These are phyloP conservation scores for Fusarium euwallaceae DNA, from an alignment of 2,329 filamentous ascomycete genomes.

Conservation along the genomic window DNA sequence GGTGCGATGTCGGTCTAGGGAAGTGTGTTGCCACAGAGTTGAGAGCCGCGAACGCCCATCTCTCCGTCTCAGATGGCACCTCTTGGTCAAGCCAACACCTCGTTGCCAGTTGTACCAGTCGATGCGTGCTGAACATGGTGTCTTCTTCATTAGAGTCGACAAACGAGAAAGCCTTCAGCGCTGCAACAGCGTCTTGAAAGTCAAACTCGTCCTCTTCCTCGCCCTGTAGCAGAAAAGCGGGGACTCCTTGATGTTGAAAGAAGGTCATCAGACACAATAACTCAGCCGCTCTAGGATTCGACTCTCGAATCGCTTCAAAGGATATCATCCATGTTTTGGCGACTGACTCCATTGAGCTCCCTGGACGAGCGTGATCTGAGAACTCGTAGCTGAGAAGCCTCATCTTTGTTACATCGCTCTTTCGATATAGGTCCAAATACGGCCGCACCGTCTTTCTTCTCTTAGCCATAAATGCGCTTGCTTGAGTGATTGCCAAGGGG, in stretches of 20 bases:
- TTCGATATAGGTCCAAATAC: neutral
- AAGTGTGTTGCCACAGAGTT: neutral
- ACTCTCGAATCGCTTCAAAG: neutral
- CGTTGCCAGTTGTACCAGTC: neutral
- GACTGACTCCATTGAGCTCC: conserved; percentile 1
- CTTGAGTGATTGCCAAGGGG: conserved; percentile 1
- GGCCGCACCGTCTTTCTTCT: neutral
- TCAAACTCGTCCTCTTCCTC: neutral
- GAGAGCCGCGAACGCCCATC: neutral
- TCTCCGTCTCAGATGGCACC: neutral
- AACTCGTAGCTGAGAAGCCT: neutral
- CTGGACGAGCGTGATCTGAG: neutral
- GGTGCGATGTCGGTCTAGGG: neutral
- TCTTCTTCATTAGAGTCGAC: neutral
- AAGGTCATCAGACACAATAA: neutral
- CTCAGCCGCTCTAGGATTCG: neutral
- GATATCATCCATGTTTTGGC: conserved; percentile 2
- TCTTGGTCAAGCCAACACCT: neutral
- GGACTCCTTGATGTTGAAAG: neutral
- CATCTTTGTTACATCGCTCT: neutral
- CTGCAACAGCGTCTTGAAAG: neutral
- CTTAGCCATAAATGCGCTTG: neutral
- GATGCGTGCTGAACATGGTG: neutral
- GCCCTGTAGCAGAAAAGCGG: neutral
- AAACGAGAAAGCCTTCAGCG: neutral